phyloP scores from a whole-genome alignment of 2,329 filamentous ascomycete species.

The Nigrospora osmanthi region DNA sequence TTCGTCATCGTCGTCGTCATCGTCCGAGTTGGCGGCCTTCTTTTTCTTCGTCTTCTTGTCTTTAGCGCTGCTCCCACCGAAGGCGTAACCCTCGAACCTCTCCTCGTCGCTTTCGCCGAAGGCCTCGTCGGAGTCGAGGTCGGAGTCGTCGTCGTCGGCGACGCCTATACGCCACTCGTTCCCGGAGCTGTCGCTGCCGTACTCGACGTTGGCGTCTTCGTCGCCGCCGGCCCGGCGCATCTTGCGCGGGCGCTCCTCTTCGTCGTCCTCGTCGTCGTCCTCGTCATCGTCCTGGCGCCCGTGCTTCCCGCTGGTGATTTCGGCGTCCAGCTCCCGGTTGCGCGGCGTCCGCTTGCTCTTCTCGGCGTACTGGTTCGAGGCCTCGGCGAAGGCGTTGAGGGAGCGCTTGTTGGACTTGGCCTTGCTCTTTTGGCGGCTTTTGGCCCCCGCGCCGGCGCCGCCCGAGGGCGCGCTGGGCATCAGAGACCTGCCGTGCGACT shows the following conservation, averaged over 20 bases:
- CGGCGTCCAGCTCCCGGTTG: constrained; percentile 41
- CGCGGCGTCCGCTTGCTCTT: constrained; percentile 40
- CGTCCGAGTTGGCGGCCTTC: constrained; percentile 45
- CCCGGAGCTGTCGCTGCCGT: constrained; percentile 77
- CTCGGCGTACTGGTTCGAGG: constrained; percentile 42
- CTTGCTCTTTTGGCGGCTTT: constrained; percentile 35
- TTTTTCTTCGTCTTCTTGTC: constrained; percentile 30
- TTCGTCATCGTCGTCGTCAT: constrained; percentile 50
- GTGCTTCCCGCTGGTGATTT: constrained; percentile 28
- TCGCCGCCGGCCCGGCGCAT: constrained; percentile 34
- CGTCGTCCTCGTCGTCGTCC: constrained; percentile 54
- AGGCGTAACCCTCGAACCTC: constrained; percentile 65
- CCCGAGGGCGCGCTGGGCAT: constrained; percentile 18
- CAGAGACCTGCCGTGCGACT: constrained; percentile 48
- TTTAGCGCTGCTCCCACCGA: constrained; percentile 38
- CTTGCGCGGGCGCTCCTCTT: constrained; percentile 40
- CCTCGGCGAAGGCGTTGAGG: constrained; percentile 50
- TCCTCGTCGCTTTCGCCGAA: constrained; percentile 87
- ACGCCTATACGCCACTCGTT: constrained; percentile 77
- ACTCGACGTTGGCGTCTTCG: constrained; percentile 54
- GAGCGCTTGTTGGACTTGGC: constrained; percentile 40
- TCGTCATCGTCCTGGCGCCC: constrained; percentile 39
- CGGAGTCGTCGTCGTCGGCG: constrained; percentile 53
- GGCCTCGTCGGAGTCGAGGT: constrained; percentile 66
- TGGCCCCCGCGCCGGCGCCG: constrained; percentile 18